Evolutionary conservation across 768 basidiomycete genomes (phyloP), one percentile per base, ranked within the genome.

Genomic region (Boletus sp.): DNA sequence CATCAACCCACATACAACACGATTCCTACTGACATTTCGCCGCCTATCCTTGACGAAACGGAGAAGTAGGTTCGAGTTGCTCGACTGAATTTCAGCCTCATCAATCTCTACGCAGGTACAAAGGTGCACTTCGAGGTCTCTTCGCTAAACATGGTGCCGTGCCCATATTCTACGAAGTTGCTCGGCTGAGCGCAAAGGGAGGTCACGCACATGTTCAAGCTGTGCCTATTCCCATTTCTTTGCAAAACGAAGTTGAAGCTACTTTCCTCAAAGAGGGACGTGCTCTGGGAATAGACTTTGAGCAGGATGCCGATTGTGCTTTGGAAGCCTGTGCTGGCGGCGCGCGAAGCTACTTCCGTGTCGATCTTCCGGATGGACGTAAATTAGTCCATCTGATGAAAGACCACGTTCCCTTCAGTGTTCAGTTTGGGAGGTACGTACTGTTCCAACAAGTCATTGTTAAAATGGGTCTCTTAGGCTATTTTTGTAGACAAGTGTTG

Each of bases 201-300:
- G 96, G 94, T 0, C 97, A 99, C 67, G 94, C 94, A 14, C 96
- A 98, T 72, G 78, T 97, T 8, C 97, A 98, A 69, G 86, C 82
- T 36, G 82, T 92, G 1, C 92, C 94, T 28, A 71, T 95, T 7
- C 92, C 94, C 0, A 59, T 72, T n/a, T 77, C 77, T 41, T 70
- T 91, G 39, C 74, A 83, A 60, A 77, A 81, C 47, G 77, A 82
- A 56, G 81, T 96, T 11, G 89, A 89, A 69, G 75, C 80, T 11
- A 79, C 84, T 11, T 98, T 98, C 71, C 63, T 80, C 17, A 74
- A 77, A n/a, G 88, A 90, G 68, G 94, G 90, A 7, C 77, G 78
- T 42, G 69, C 77, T 29, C 70, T 78, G 40, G 89, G 89, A 4
- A 80, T 94, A 47, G 84, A 86, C 56, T 94, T 94, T 71, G 90